Conservation (phyloP, 768 basidiomycete species). For the Mycena galopus region DNA sequence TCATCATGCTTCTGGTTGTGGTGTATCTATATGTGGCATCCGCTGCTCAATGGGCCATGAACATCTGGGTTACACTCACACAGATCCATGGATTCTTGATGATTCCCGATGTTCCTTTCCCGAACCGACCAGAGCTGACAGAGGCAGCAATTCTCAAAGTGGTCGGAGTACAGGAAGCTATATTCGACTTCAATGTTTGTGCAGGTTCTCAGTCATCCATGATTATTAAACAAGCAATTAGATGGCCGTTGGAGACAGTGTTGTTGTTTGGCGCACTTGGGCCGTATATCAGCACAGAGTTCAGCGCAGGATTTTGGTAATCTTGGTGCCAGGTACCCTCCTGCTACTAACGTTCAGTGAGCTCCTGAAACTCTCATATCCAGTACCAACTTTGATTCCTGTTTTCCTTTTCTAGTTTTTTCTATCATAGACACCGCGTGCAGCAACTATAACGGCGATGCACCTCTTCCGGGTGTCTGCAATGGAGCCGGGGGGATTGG, state of each 20-base stretch:
- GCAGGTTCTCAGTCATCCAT: conserved; percentile 10
- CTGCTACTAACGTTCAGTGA: conserved; percentile 23
- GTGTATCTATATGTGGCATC: conserved; percentile 27
- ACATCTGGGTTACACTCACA: conserved; percentile 19
- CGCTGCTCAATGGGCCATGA: conserved; percentile 25
- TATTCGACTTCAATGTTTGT: conserved; percentile 27
- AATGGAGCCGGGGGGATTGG: conserved; percentile 14
- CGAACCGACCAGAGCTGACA: conserved; percentile 11
- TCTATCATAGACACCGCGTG: conserved; percentile 22
- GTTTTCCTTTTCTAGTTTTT: conserved; percentile 16
- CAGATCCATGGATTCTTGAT: conserved; percentile 19
- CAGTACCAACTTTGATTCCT: conserved; percentile 8
- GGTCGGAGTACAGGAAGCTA: conserved; percentile 19
- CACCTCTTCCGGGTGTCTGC: conserved; percentile 18
- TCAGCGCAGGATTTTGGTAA: not conserved
- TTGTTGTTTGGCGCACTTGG: not conserved
- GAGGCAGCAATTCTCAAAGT: conserved; percentile 6
- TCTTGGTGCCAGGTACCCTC: conserved; percentile 22
- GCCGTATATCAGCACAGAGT: not conserved
- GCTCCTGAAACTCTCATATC: conserved; percentile 17
- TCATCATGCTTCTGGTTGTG: conserved; percentile 30
- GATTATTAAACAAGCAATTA: conserved; percentile 19
- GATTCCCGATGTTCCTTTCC: conserved; percentile 21
- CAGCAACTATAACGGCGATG: conserved; percentile 21
- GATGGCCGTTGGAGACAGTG: conserved; percentile 1